Base-by-base conservation (phyloP, 108 stramenopile species). In the Cyclotella distinguenda region DNA sequence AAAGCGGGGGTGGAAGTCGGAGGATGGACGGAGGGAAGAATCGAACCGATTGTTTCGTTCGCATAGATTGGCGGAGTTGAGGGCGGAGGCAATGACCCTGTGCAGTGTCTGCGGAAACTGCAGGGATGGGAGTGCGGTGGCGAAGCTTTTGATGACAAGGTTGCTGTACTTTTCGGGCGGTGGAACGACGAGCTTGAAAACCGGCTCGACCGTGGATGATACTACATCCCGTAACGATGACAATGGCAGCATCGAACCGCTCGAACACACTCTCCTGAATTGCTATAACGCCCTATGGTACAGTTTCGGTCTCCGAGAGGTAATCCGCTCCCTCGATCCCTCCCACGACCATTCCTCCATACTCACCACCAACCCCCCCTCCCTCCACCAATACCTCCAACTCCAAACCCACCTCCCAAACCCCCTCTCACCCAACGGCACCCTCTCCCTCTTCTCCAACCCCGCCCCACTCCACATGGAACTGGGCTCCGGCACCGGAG, bases 401-500 rank as follows among this genome's bases (percentile, higher is more conserved):
- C n/a, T n/a, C n/a, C n/a, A n/a, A n/a, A n/a, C n/a, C n/a, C n/a
- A n/a, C n/a, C n/a, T n/a, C n/a, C n/a, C n/a, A n/a, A n/a, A n/a
- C n/a, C n/a, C n/a, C n/a, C n/a, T n/a, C n/a, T n/a, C n/a, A n/a
- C n/a, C n/a, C n/a, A n/a, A n/a, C n/a, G n/a, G n/a, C n/a, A n/a
- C n/a, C n/a, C n/a, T n/a, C n/a, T n/a, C n/a, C n/a, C n/a, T n/a
- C n/a, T n/a, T n/a, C n/a, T 15, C 30, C 38, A 39, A 21, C 11
- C 10, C 36, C 2, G 48, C 60, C 33, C 70, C 70, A 26, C 16
- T 93, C 15, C 79, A 93, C 54, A 69, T 93, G 46, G 92, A 93
- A 48, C 79, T 93, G 25, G 92, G 92, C 3, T 70, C 84, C 47
- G 92, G 92, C 33, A 83, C 78, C 49, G 92, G 92, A 40, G 92